These are phyloP conservation scores for Plantago coronopus DNA, from an alignment of 305 asterid genomes.

Conservation along the genomic window DNA sequence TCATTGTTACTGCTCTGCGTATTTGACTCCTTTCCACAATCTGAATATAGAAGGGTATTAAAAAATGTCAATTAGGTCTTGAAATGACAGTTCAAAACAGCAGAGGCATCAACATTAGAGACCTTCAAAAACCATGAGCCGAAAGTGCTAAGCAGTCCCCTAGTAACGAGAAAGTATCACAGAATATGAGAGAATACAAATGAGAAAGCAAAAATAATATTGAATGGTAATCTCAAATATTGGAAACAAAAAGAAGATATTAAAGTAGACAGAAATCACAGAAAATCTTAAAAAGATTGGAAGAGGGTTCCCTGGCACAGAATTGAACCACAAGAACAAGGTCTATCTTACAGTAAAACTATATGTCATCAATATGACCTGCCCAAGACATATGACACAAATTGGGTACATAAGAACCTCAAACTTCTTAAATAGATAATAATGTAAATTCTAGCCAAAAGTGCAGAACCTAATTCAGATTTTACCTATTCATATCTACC, in stretches of 20 bases:
- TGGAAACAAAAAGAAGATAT: no score
- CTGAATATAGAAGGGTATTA: conserved; percentile 45
- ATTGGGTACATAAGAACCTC: no score
- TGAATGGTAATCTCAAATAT: no score
- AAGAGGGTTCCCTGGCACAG: no score
- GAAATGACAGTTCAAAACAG: conserved; percentile 21
- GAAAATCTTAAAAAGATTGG: no score
- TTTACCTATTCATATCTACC: not conserved
- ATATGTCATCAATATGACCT: no score
- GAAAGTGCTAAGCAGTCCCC: conserved; percentile 15
- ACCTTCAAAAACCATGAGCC: not conserved
- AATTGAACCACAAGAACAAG: no score
- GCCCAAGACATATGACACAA: no score
- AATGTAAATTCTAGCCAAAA: not conserved
- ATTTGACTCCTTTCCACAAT: conserved; percentile 53
- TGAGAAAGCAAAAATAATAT: no score
- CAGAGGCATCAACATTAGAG: conserved; percentile 1
- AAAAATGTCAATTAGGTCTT: conserved; percentile 22
- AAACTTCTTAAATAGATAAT: no score
- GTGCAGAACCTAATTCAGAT: not conserved
- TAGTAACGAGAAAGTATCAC: conserved; percentile 11
- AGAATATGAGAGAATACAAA: conserved; percentile 9
- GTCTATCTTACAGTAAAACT: no score
- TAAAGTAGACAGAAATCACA: not conserved
- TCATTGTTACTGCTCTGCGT: conserved; percentile 47